Conservation (phyloP, 208 protist species). For the Wallacemonas sp. region DNA sequence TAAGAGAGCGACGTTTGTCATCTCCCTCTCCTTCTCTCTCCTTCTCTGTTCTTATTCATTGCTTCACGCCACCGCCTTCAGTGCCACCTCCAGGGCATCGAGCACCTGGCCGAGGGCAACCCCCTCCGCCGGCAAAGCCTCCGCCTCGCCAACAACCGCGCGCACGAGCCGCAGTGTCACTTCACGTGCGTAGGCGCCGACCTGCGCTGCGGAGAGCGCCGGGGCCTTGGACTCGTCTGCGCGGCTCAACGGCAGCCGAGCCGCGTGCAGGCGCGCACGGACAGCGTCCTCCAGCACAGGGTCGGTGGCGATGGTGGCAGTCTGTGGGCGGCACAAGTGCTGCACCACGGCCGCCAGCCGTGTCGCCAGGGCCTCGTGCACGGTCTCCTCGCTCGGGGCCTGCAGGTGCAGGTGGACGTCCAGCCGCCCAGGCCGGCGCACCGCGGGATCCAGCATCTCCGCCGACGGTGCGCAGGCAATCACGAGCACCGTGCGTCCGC, state of each 20-base stretch:
- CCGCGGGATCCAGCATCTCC: slow-evolving; percentile 76
- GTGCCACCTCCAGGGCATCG: neutral
- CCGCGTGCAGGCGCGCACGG: neutral
- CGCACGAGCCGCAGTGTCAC: slow-evolving; percentile 25
- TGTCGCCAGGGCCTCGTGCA: slow-evolving; percentile 21
- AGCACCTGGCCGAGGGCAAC: neutral
- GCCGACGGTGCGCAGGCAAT: slow-evolving; percentile 75
- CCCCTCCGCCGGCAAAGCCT: neutral
- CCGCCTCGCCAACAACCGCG: slow-evolving; percentile 6
- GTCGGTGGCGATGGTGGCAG: too few species aligned
- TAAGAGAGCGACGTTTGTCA: too few species aligned
- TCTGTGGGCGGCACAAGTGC: slow-evolving; percentile 16
- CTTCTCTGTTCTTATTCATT: too few species aligned
- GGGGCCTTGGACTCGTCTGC: neutral
- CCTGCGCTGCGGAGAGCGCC: slow-evolving; percentile 20
- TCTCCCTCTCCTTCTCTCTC: too few species aligned
- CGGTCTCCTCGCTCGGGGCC: slow-evolving; percentile 17
- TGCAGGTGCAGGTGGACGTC: slow-evolving; percentile 79
- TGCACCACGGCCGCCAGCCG: slow-evolving; percentile 21
- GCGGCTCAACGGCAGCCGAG: neutral
- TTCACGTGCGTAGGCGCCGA: slow-evolving; percentile 32
- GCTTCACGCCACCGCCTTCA: neutral
- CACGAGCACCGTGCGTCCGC: slow-evolving; percentile 63
- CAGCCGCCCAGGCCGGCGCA: slow-evolving; percentile 82
- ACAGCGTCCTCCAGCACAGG: neutral